Evolutionary conservation across 2,329 filamentous ascomycete genomes (phyloP).

Genomic region (Ceratocystis diversiconidia): DNA sequence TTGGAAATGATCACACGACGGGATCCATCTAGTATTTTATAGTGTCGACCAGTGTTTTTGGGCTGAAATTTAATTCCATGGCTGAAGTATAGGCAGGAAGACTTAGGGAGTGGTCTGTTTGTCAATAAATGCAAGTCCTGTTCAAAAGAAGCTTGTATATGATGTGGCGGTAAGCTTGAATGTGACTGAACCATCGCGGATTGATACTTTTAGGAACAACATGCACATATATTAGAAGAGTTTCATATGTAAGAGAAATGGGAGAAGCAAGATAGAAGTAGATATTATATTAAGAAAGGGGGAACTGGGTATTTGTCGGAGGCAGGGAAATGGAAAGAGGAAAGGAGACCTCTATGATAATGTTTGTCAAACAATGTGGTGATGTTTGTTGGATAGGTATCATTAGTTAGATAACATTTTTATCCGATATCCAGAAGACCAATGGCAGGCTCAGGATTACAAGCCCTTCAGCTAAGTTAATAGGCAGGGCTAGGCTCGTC

Average conservation of each 20-base stretch:
- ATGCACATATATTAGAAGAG: background rate
- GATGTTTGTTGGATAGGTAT: background rate
- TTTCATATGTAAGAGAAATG: background rate
- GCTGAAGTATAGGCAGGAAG: background rate
- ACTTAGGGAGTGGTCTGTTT: background rate
- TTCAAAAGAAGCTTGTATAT: background rate
- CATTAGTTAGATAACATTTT: background rate
- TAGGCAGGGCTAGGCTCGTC: no score
- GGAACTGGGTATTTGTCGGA: background rate
- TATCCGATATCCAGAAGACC: background rate
- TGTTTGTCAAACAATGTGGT: background rate
- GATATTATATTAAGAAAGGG: background rate
- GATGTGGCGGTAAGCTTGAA: background rate
- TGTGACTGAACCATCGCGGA: background rate
- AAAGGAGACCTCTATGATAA: background rate
- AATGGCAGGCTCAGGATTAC: background rate
- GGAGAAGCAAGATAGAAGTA: background rate
- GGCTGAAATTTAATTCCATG: background rate
- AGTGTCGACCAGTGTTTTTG: background rate
- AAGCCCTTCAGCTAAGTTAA: background rate
- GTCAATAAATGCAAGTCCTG: background rate
- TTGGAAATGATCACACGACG: conserved; percentile 22
- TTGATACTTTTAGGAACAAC: background rate
- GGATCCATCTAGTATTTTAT: conserved; percentile 7
- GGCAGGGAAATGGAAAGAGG: background rate